phyloP scores from a whole-genome alignment of 1,284 basidiomycete genomes.

The Boletus subluridellus region DNA sequence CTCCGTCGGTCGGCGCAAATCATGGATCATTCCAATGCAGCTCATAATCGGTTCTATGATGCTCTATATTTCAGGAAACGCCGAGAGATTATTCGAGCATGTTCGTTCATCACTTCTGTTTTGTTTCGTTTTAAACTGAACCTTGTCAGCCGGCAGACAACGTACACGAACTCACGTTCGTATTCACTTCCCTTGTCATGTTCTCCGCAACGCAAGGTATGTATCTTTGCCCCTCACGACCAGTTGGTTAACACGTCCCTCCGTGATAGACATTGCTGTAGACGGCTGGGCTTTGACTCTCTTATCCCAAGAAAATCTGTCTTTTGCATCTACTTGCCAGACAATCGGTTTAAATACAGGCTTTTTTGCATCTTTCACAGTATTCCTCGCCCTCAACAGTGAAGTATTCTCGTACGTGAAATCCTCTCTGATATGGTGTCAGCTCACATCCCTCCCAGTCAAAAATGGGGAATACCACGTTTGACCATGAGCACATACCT shows the following conservation, averaged over 20 bases:
- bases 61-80: slow-evolving; percentile 82
- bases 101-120: slow-evolving; percentile 45
- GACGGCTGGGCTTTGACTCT: slow-evolving; percentile 98
- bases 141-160: slow-evolving; percentile 71
- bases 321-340: slow-evolving; percentile 97
- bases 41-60: slow-evolving; percentile 84
- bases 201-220: slow-evolving; percentile 96
- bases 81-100: slow-evolving; percentile 77
- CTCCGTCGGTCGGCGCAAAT: slow-evolving; percentile 86
- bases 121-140: slow-evolving; percentile 11
- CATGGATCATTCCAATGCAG: slow-evolving; percentile 99
- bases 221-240: slow-evolving; percentile 15
- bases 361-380: slow-evolving; percentile 95
- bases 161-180: slow-evolving; percentile 74
- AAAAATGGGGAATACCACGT: slow-evolving; percentile 84
- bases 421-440: not conserved
- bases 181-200: slow-evolving; percentile 90
- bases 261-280: slow-evolving; percentile 83
- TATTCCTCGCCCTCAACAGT: slow-evolving; percentile 96
- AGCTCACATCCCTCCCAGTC: slow-evolving; percentile 35
- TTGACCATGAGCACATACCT: slow-evolving; percentile 83
- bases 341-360: slow-evolving; percentile 97
- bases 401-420: slow-evolving; percentile 79
- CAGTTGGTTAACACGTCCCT: slow-evolving; percentile 2
- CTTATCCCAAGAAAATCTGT: slow-evolving; percentile 91